phyloP scores from a whole-genome alignment of 73 alveolate genomes.

The Paramecium sexaurelia region DNA sequence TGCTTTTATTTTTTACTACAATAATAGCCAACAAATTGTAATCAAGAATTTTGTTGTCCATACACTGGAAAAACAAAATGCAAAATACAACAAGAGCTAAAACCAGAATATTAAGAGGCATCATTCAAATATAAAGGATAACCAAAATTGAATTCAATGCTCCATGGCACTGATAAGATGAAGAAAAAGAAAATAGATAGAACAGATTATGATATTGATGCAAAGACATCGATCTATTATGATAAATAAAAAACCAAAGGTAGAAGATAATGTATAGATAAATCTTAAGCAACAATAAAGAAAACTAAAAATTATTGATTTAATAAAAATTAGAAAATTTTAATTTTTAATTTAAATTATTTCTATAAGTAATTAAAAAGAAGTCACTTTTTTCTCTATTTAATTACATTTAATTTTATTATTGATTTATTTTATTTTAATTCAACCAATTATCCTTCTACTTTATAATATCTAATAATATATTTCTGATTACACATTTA shows the following conservation, averaged over 20 bases:
- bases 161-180: slow-evolving; percentile 41
- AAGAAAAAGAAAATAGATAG: slow-evolving; percentile 6
- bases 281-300: background rate
- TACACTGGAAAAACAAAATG: slow-evolving; percentile 48
- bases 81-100: background rate
- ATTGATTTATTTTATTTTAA: background rate
- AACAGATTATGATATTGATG: background rate
- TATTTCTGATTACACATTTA: too few species aligned
- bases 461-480: too few species aligned
- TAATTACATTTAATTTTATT: background rate
- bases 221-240: background rate
- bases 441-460: background rate
- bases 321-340: background rate
- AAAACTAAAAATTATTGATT: background rate
- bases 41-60: background rate
- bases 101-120: background rate
- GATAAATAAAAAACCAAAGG: background rate
- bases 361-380: too few species aligned
- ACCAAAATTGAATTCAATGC: slow-evolving; percentile 1
- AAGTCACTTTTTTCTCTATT: background rate
- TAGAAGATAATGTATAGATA: background rate
- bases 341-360: background rate
- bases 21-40: background rate
- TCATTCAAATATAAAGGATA: background rate
- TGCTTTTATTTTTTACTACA: background rate